Evolutionary conservation across 768 basidiomycete genomes (phyloP).

Genomic region (Serendipita vermifera): DNA sequence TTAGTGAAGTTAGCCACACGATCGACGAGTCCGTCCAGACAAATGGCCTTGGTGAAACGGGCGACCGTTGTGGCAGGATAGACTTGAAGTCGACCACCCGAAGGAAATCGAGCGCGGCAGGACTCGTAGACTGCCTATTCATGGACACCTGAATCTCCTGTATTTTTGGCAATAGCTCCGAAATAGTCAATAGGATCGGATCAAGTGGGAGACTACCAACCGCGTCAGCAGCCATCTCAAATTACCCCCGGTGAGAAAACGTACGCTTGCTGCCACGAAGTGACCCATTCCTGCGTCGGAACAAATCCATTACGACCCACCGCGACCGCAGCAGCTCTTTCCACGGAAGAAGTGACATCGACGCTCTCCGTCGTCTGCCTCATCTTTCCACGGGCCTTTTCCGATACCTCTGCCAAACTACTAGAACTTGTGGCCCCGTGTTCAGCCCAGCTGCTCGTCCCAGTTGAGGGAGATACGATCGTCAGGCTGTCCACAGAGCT

Average conservation of each 20-base stretch:
- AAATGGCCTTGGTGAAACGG: conserved; percentile 59
- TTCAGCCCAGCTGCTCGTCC: background rate
- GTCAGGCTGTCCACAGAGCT: background rate
- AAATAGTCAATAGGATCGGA: conserved; percentile 72
- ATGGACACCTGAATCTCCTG: conserved; percentile 65
- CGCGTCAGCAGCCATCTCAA: conserved; percentile 11
- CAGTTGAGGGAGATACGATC: background rate
- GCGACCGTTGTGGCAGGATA: conserved; percentile 58
- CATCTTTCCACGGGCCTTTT: conserved; percentile 90
- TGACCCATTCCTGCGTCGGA: conserved; percentile 95
- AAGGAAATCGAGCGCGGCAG: conserved; percentile 63
- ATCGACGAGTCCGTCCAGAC: conserved; percentile 88
- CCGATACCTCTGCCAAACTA: conserved; percentile 42
- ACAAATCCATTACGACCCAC: conserved; percentile 86
- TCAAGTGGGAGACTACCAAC: conserved; percentile 68
- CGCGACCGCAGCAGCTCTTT: conserved; percentile 50
- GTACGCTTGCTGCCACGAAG: conserved; percentile 95
- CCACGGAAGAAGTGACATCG: conserved; percentile 39
- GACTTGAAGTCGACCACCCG: conserved; percentile 53
- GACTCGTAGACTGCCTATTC: conserved; percentile 47
- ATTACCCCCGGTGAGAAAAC: conserved; percentile 15
- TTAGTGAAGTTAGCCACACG: conserved; percentile 83
- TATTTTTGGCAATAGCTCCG: conserved; percentile 75
- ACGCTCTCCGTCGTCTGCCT: conserved; percentile 43
- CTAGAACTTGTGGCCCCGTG: conserved; percentile 28